Evolutionary conservation across 2,329 filamentous ascomycete genomes (phyloP).

Genomic region (Diaporthe ilicicola): DNA sequence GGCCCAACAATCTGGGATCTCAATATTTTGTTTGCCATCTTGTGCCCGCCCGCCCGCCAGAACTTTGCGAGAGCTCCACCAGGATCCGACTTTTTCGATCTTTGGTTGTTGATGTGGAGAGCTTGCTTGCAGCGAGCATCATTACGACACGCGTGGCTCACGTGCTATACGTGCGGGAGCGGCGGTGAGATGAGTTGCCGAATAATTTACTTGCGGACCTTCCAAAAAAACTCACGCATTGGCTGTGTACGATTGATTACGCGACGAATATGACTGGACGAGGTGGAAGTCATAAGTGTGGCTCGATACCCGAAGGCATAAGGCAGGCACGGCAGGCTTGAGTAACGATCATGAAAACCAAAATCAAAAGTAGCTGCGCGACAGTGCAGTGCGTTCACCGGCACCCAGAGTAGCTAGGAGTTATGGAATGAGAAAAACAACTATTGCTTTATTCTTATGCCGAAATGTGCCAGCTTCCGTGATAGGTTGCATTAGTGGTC

Average conservation of each 20-base stretch:
- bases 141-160: neutral
- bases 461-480: neutral
- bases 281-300: conserved; percentile 26
- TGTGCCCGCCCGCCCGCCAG: neutral
- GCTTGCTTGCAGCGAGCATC: neutral
- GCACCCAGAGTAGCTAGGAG: conserved; percentile 20
- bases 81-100: neutral
- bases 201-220: conserved; percentile 8
- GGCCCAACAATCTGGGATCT: neutral
- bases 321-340: conserved; percentile 9
- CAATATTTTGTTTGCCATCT: neutral
- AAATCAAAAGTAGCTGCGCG: neutral
- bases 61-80: neutral
- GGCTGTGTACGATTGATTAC: conserved; percentile 28
- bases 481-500: neutral
- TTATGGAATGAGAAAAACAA: conserved; percentile 1
- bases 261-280: conserved; percentile 18
- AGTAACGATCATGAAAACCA: conserved; percentile 16
- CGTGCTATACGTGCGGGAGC: neutral
- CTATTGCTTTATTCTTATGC: neutral
- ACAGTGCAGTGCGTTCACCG: neutral
- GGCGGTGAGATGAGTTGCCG: neutral
- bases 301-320: conserved; percentile 20
- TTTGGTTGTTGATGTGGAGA: neutral
- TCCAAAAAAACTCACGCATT: neutral